Evolutionary conservation across 106 monocot species (phyloP).

Genomic region (Platanthera guangdongensis): DNA sequence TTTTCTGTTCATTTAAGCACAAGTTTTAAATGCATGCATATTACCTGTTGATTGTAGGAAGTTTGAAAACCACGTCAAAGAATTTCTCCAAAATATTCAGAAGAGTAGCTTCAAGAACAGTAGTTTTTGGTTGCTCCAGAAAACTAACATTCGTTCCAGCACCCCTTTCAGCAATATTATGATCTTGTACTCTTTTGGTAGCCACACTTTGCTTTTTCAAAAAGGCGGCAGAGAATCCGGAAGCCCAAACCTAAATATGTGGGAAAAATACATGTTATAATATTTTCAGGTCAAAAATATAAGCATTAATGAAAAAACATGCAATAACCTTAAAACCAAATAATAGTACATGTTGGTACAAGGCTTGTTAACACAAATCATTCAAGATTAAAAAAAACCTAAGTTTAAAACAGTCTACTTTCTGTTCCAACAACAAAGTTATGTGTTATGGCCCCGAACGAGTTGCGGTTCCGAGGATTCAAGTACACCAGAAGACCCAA

Average conservation of each 20-base stretch:
- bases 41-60: slow-evolving; percentile 86
- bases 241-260: slow-evolving; percentile 77
- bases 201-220: slow-evolving; percentile 79
- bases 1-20: background rate
- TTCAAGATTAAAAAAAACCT: background rate
- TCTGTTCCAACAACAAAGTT: no score
- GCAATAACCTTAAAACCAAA: background rate
- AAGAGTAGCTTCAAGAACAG: slow-evolving; percentile 48
- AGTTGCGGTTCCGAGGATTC: no score
- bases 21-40: background rate
- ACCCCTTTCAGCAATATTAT: slow-evolving; percentile 10
- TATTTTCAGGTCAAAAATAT: background rate
- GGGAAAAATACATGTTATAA: background rate
- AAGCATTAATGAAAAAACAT: background rate
- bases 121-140: slow-evolving; percentile 35
- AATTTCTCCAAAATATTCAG: slow-evolving; percentile 62
- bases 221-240: slow-evolving; percentile 93
- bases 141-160: slow-evolving; percentile 13
- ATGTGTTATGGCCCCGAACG: no score
- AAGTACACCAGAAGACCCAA: no score
- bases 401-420: background rate
- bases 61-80: slow-evolving; percentile 76
- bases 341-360: background rate
- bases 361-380: background rate
- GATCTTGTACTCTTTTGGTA: slow-evolving; percentile 35